Base-by-base conservation (phyloP, 495 filamentous ascomycete genomes). In the Hyaloscypha variabilis region DNA sequence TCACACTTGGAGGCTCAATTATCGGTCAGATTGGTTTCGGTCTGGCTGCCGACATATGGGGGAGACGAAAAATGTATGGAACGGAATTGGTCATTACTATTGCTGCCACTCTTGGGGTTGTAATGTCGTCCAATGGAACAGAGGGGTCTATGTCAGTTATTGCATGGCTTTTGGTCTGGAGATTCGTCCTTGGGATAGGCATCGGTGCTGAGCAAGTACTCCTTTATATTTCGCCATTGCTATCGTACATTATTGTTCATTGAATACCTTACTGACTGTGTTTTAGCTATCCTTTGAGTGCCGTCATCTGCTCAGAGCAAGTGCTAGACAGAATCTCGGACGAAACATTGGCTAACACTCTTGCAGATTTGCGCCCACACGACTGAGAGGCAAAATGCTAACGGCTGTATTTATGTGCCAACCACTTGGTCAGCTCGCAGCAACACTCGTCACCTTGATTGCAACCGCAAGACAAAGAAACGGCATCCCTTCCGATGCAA, bases 301-400 rank as follows among this genome's bases (percentile, higher is more conserved):
- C 87, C 0, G 86, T 92, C 65, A 92, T 96, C 69, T 92, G 89
- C 10, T 88, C 91, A 1, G 90, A 93, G 84, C 89, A 75, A 75
- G 84, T 81, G 19, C 19, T 25, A 23, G 8, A 13, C 14, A 17
- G 14, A 1, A 26, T 19, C 10, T 25, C 6, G 19, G 28, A 17
- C 14, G 11, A 24, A 25, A 46, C 6, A 34, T 34, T 13, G 31
- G 8, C 30, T 23, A 19, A 28, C 54, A 8, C 19, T 23, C 14
- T 51, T 49, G 8, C 67, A 87, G 85, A 74, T 93, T 92, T 73
- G 91, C 90, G 24, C 91, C 88, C 3, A 93, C 90, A 56, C 89
- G 90, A 73, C 90, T 88, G 85, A 82, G 91, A 62, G 91, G 91
- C 57, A 89, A 86, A 57, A 94, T 95, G 91, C 90, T 95, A 87